These are phyloP conservation scores for Chlorella ohadii DNA, from an alignment of 139 green algal species.

Conservation along the genomic window DNA sequence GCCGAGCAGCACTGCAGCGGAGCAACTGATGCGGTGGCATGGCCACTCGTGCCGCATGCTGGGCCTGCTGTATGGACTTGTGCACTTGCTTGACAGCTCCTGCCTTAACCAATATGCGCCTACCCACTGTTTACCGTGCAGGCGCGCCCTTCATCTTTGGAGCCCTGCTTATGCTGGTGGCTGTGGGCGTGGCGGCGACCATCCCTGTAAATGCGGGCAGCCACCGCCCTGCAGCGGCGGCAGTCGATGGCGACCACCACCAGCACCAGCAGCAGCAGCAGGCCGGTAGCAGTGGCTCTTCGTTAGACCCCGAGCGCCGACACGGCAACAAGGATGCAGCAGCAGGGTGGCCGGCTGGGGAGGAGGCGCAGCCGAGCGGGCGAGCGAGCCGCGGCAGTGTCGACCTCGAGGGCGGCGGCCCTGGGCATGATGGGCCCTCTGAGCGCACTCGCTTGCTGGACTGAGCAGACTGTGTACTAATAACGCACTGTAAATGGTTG, in stretches of 20 bases:
- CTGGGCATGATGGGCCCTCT: neutral
- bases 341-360: neutral
- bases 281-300: neutral
- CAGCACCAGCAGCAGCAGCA: neutral
- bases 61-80: too few species aligned
- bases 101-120: too few species aligned
- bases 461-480: neutral
- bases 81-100: too few species aligned
- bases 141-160: constrained; percentile 43
- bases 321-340: neutral
- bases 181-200: constrained; percentile 35
- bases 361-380: too few species aligned
- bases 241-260: constrained; percentile 7
- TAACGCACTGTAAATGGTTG: too few species aligned
- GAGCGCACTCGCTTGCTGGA: constrained; percentile 9
- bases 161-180: constrained; percentile 45
- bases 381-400: neutral
- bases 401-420: neutral
- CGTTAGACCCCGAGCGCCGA: too few species aligned
- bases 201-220: constrained; percentile 35
- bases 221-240: constrained; percentile 9
- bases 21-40: too few species aligned
- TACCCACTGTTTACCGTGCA: neutral
- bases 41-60: too few species aligned
- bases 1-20: too few species aligned